phyloP scores from a whole-genome alignment of 208 protist species.

The Herpetomonas samuelpessoai region DNA sequence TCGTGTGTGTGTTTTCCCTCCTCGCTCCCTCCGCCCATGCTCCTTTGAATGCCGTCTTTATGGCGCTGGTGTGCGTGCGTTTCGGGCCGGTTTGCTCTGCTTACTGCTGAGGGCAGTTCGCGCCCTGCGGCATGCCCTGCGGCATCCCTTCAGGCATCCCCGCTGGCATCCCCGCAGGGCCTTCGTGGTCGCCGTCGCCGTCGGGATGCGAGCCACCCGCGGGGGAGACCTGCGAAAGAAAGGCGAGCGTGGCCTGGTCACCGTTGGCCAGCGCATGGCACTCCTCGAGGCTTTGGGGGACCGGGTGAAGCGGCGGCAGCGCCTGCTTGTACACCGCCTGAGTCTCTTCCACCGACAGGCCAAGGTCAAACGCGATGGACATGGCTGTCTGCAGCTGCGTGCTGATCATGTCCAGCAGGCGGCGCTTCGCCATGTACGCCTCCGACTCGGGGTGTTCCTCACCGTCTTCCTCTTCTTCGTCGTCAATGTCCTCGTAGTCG shows the following conservation, averaged over 20 bases:
- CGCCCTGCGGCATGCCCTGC: neutral
- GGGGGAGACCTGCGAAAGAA: neutral
- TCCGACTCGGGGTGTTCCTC: constrained; percentile 10
- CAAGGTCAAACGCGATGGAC: constrained; percentile 10
- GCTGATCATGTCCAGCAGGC: constrained; percentile 15
- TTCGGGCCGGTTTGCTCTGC: too few species aligned
- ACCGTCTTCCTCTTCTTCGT: constrained; percentile 22
- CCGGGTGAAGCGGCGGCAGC: constrained; percentile 1
- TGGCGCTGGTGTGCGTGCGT: too few species aligned
- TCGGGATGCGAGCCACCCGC: neutral
- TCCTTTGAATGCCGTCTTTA: too few species aligned
- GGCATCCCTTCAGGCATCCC: neutral
- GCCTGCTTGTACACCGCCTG: constrained; percentile 5
- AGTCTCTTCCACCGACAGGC: constrained; percentile 10
- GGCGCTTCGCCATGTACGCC: constrained; percentile 17
- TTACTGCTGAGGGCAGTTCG: constrained; percentile 14
- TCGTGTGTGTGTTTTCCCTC: too few species aligned
- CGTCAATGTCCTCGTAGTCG: constrained; percentile 19
- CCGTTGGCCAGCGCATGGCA: constrained; percentile 5
- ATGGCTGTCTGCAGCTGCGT: constrained; percentile 25
- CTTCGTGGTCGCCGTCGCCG: neutral
- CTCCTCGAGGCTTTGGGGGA: constrained; percentile 9
- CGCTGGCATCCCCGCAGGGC: neutral
- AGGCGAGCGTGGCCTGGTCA: constrained; percentile 3
- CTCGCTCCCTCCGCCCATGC: too few species aligned